These are phyloP conservation scores for Lycium ferocissimum DNA, from an alignment of 257 asterid genomes.

Conservation along the genomic window DNA sequence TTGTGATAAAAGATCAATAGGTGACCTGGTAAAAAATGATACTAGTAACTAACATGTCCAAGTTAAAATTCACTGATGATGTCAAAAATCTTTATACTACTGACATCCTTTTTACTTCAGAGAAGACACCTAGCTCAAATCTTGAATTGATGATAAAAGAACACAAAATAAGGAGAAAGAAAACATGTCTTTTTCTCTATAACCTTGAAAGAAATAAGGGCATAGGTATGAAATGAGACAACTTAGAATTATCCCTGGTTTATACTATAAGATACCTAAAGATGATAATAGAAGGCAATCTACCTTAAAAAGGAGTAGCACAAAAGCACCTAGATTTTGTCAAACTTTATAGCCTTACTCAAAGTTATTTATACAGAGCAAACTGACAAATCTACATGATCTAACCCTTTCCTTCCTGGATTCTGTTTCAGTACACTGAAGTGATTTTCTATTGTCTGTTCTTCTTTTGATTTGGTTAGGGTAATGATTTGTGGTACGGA, in stretches of 20 bases:
- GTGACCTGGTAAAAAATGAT: background rate
- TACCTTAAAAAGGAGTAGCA: background rate
- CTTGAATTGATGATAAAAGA: no score
- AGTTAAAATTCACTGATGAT: background rate
- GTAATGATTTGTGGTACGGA: conserved; percentile 36
- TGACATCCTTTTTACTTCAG: no score
- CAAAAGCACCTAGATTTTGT: background rate
- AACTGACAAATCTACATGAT: background rate
- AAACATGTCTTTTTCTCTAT: no score
- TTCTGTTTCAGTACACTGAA: background rate
- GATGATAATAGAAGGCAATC: no score
- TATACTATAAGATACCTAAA: no score
- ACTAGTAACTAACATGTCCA: background rate
- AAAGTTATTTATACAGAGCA: background rate
- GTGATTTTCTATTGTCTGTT: background rate
- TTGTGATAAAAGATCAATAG: background rate
- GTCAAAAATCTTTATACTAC: background rate
- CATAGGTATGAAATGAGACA: no score
- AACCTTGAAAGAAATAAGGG: no score
- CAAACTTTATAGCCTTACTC: background rate
- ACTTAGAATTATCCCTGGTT: no score
- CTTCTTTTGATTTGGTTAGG: background rate
- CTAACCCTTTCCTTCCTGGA: background rate
- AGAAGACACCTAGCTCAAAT: background rate
- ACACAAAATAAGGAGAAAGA: no score